Evolutionary conservation across 2,329 filamentous ascomycete genomes (phyloP).

Genomic region (Cladosporium cucumerinum): DNA sequence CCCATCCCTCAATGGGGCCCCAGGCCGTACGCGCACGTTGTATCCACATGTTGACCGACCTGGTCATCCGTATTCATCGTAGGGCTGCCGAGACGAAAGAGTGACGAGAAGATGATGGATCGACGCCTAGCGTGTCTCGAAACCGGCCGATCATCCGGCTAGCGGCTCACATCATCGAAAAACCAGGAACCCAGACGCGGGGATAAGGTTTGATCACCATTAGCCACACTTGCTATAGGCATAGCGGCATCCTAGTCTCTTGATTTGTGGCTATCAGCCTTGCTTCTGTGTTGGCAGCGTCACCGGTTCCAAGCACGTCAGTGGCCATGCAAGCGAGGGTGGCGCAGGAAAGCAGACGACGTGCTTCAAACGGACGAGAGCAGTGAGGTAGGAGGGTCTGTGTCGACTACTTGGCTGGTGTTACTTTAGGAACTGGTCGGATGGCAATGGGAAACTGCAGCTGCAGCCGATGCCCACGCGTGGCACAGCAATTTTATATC

Average conservation of each 20-base stretch:
- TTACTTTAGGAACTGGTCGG: not conserved
- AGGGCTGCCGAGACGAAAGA: not conserved
- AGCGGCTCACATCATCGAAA: not conserved
- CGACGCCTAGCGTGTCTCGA: not conserved
- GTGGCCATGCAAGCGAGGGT: not conserved
- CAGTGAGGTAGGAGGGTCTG: not conserved
- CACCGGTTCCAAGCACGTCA: slow-evolving; percentile 5
- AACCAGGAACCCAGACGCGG: slow-evolving; percentile 5
- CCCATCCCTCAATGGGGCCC: not conserved
- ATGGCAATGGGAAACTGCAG: not conserved
- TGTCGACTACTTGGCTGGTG: not conserved
- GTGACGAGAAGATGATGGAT: not conserved
- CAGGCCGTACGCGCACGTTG: not conserved
- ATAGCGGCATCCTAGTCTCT: not conserved
- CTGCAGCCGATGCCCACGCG: not conserved
- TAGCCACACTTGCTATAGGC: not conserved
- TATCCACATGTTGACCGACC: not conserved
- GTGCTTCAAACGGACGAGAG: not conserved
- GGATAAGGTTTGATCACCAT: slow-evolving; percentile 10
- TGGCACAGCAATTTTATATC: not conserved
- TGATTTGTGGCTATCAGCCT: not conserved
- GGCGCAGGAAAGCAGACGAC: not conserved
- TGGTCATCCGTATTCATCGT: not conserved
- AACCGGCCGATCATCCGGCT: not conserved
- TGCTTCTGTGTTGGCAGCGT: not conserved